Percentiles rank a stretch among this genome's conserved stretches.
phyloP scores from a whole-genome alignment of 805 yeast genomes.

The Saccharomycopsis fermentans region DNA sequence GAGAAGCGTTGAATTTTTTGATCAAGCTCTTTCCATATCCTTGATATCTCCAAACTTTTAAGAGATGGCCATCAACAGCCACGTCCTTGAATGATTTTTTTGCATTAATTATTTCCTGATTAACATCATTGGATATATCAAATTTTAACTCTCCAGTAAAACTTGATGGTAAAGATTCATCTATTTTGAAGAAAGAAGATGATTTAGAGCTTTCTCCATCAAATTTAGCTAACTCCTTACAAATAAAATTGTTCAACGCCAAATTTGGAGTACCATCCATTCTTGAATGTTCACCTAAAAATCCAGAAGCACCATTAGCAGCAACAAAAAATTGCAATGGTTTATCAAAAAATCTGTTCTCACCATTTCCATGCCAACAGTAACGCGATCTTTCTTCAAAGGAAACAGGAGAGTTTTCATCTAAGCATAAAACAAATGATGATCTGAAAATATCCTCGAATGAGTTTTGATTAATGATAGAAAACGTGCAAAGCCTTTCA shows the following conservation, averaged over 20 bases:
- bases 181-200: not conserved
- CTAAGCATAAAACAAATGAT: slow-evolving; percentile 75
- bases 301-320: slow-evolving; percentile 82
- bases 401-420: slow-evolving; percentile 60
- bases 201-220: slow-evolving; percentile 21
- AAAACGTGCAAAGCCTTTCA: slow-evolving; percentile 39
- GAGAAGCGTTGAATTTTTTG: slow-evolving; percentile 76
- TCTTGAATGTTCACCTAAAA: slow-evolving; percentile 91
- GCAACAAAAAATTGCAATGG: slow-evolving; percentile 77
- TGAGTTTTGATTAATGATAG: slow-evolving; percentile 52
- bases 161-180: slow-evolving; percentile 4
- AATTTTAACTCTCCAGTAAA: slow-evolving; percentile 36
- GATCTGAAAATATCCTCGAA: slow-evolving; percentile 63
- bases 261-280: slow-evolving; percentile 98
- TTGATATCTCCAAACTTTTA: slow-evolving; percentile 68
- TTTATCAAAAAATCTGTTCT: slow-evolving; percentile 85
- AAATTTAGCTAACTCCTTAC: slow-evolving; percentile 43
- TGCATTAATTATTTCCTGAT: slow-evolving; percentile 46
- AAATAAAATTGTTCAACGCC: slow-evolving; percentile 69
- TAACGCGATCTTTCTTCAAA: slow-evolving; percentile 74
- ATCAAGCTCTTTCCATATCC: slow-evolving; percentile 82
- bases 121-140: slow-evolving; percentile 45
- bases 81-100: slow-evolving; percentile 38
- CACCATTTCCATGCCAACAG: slow-evolving; percentile 94
- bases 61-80: slow-evolving; percentile 52